Percentiles rank a stretch among this genome's conserved stretches.
Conservation (phyloP, 176 grass and related monocot species). For the Oryza nivara region DNA sequence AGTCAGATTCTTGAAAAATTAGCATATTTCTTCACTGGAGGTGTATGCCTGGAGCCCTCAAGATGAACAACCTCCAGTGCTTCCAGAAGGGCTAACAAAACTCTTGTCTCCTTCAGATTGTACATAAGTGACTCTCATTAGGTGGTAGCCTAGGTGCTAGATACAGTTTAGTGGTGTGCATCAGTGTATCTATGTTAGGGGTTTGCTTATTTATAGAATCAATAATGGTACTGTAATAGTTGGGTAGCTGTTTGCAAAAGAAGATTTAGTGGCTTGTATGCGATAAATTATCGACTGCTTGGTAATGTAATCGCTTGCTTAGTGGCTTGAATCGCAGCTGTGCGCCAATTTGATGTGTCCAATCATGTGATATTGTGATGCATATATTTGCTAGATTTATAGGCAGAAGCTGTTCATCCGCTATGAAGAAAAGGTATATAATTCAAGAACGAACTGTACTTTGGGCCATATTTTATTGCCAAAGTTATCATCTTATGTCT, state of each 20-base stretch:
- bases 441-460: too few species aligned
- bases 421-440: neutral
- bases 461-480: too few species aligned
- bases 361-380: neutral
- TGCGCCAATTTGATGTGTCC: constrained; percentile 8
- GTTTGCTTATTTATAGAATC: constrained; percentile 46
- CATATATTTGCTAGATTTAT: neutral
- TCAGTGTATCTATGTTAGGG: constrained; percentile 54
- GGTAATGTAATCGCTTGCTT: constrained; percentile 42
- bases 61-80: neutral
- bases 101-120: constrained; percentile 30
- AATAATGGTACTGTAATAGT: constrained; percentile 22
- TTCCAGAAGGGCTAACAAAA: constrained; percentile 46
- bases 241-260: constrained; percentile 42
- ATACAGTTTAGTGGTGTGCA: constrained; percentile 47
- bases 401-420: neutral
- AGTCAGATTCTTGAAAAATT: constrained; percentile 37
- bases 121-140: constrained; percentile 51
- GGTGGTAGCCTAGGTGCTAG: constrained; percentile 46
- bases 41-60: neutral
- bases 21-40: neutral
- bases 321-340: constrained; percentile 24
- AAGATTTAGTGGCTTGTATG: constrained; percentile 45
- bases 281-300: constrained; percentile 37
- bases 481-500: too few species aligned